Base-by-base conservation (phyloP, 1,284 basidiomycete species). In the Cystobasidiaceae sp. region DNA sequence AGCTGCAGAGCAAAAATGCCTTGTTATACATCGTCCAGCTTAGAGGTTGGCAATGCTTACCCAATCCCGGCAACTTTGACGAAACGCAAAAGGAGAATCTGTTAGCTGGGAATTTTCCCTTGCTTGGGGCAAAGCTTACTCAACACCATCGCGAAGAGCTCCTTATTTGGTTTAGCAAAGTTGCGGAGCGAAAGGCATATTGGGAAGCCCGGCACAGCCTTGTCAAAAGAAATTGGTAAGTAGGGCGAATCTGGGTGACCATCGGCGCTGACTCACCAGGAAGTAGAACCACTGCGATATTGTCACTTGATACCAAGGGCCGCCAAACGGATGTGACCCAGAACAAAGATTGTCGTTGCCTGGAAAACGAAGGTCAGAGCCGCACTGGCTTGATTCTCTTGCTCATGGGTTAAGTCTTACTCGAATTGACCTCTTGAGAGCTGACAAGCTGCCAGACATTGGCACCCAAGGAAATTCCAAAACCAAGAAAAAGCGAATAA, bases 401-500 rank as follows among this genome's bases (percentile, higher is more conserved):
- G 13, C 32, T 9, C 8, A 28, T 21, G 13, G 21, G 8, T 23
- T 13, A n/a, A 4, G 5, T 37, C 51, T 8, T 34, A 55, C 44
- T 46, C 9, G 34, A 28, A n/a, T 52, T 32, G 5, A 62, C 60
- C 8, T 49, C 61, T 39, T 64, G 61, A 27, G 43, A 28, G 8
- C 51, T 56, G 17, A 69, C 39, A 25, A 59, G 58, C 30, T 58
- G 67, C 67, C 67, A 92, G 9, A 87, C 74, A 62, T 86, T 82
- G 0, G 84, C 85, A 11, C 88, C 88, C 67, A 91, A 89, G 5
- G 87, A 84, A 19, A 91, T 83, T 5, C 90, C 89, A 73, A 92
- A 92, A 0, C 88, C 88, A 19, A 90, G 81, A 79, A 89, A 89
- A 28, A 90, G 80, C 32, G 76, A 76, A 71, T 89, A 90, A 70